A percentile compares a stretch with the other conserved stretches of the same genome.
Evolutionary conservation across 768 basidiomycete species (phyloP).

Genomic region (Psilocybe cubensis): DNA sequence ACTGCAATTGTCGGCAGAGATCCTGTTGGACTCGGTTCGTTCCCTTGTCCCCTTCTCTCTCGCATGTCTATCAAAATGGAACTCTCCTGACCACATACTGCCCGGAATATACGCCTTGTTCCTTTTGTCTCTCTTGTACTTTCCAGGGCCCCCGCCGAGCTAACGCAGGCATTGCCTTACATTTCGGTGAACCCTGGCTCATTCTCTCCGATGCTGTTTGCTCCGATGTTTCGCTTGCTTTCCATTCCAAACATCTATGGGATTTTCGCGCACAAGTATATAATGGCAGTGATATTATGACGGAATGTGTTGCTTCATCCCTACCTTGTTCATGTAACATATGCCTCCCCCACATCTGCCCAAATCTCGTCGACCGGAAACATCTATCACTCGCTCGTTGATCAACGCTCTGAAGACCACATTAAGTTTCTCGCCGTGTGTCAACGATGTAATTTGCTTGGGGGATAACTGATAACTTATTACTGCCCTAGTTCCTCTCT

Average conservation of each 20-base stretch:
- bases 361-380: conserved; percentile 49
- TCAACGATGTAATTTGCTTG: background rate
- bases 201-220: conserved; percentile 19
- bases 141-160: conserved; percentile 3
- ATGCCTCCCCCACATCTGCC: conserved; percentile 40
- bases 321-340: conserved; percentile 20
- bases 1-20: background rate
- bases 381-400: conserved; percentile 54
- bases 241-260: conserved; percentile 18
- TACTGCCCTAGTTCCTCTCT: background rate
- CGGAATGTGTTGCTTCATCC: conserved; percentile 7
- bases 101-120: background rate
- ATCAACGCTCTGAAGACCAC: conserved; percentile 32
- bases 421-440: background rate
- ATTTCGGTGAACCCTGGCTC: conserved; percentile 20
- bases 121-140: conserved; percentile 19
- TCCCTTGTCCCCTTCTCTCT: background rate
- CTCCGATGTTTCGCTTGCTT: conserved; percentile 22
- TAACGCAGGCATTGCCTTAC: conserved; percentile 20
- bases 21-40: background rate
- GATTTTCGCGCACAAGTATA: conserved; percentile 11
- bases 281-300: conserved; percentile 3
- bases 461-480: background rate
- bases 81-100: background rate
- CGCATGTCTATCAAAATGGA: conserved; percentile 10